Evolutionary conservation across 768 basidiomycete genomes (phyloP).

Genomic region (Termitomyces sp.): DNA sequence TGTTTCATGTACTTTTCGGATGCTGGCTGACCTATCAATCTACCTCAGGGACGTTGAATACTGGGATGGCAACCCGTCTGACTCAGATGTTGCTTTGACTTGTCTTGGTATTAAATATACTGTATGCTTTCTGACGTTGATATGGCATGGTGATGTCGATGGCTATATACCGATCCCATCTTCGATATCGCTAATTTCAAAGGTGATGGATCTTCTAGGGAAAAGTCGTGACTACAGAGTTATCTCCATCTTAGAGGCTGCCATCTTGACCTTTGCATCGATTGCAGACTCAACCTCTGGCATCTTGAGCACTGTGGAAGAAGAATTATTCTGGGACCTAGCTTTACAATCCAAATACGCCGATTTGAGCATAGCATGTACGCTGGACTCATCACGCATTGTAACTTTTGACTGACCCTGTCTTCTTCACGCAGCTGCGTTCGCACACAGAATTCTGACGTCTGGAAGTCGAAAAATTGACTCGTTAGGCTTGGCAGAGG

Average conservation of each 20-base stretch:
- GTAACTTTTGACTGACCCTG: background rate
- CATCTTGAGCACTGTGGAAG: conserved; percentile 14
- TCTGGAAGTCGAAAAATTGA: conserved; percentile 18
- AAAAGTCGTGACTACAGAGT: background rate
- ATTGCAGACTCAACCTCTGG: conserved; percentile 11
- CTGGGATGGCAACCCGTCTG: background rate
- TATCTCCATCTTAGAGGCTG: conserved; percentile 22
- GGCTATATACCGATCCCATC: background rate
- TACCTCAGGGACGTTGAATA: background rate
- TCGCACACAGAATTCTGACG: conserved; percentile 37
- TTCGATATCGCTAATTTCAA: conserved; percentile 9
- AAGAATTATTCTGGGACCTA: conserved; percentile 32
- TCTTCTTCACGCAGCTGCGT: conserved; percentile 31
- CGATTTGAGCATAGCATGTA: conserved; percentile 37
- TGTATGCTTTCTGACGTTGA: conserved; percentile 27
- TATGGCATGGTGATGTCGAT: conserved; percentile 23
- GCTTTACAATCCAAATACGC: conserved; percentile 18
- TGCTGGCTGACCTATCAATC: background rate
- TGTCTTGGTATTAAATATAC: conserved; percentile 17
- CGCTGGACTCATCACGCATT: background rate
- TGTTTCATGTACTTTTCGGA: background rate
- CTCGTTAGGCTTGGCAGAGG: conserved; percentile 38
- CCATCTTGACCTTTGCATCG: conserved; percentile 29
- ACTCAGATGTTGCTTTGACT: background rate
- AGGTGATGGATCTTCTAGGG: conserved; percentile 2